A percentile compares a stretch with the other conserved stretches of the same genome.
phyloP scores from a whole-genome alignment of 139 green algal species.

The Desmodesmus armatus region DNA sequence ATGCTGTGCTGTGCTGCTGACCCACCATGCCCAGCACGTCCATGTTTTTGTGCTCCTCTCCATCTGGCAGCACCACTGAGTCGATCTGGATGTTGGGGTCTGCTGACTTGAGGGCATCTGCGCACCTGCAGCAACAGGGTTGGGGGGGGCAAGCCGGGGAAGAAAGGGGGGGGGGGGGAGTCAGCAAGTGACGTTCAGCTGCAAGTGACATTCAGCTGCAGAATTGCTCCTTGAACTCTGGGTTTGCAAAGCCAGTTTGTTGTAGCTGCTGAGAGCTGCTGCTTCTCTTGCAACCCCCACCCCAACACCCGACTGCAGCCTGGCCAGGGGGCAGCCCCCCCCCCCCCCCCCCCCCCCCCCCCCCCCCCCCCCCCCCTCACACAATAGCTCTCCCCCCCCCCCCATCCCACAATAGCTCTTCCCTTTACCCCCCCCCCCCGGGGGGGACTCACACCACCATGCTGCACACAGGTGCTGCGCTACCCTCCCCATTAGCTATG shows the following conservation, averaged over 20 bases:
- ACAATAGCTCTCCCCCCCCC: too few relatives aligned
- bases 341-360: too few relatives aligned
- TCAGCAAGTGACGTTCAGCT: not conserved
- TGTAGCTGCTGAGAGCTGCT: not conserved
- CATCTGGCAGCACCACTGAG: conserved; percentile 91
- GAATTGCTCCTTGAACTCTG: too few relatives aligned
- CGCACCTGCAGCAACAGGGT: conserved; percentile 37
- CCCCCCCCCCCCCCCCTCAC: too few relatives aligned
- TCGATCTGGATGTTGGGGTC: conserved; percentile 79
- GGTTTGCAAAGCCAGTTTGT: not conserved
- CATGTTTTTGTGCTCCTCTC: conserved; percentile 96
- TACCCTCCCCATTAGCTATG: not conserved
- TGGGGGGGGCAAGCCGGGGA: not conserved
- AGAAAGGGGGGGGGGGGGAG: too few relatives aligned
- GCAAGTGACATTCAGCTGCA: not conserved
- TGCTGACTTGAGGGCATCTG: conserved; percentile 28
- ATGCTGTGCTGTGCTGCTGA: not conserved
- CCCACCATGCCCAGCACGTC: conserved; percentile 83
- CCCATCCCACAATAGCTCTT: too few relatives aligned
- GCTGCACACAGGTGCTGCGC: too few relatives aligned
- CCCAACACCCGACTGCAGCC: too few relatives aligned
- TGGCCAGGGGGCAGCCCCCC: too few relatives aligned
- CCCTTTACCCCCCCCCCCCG: too few relatives aligned
- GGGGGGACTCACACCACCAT: too few relatives aligned
- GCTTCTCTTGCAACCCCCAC: not conserved